These are phyloP conservation scores for Keithomyces neogunnii DNA, from an alignment of 2,329 filamentous ascomycete genomes.

Conservation along the genomic window DNA sequence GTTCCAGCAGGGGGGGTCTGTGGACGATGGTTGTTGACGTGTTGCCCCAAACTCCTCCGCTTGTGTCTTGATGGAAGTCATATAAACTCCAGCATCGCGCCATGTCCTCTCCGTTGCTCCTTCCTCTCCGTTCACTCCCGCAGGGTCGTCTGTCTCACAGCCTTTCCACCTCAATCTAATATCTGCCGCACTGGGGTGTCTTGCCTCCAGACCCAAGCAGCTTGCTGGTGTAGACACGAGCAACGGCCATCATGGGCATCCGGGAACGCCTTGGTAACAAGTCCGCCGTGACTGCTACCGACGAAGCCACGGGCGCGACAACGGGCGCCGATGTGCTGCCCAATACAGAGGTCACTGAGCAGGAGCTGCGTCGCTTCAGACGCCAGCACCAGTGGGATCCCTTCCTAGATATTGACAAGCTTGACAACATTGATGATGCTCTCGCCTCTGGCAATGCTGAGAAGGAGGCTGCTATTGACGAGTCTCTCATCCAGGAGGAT, in stretches of 20 bases:
- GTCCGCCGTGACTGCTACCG: constrained; percentile 6
- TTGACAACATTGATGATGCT: constrained; percentile 42
- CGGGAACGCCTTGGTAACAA: constrained; percentile 12
- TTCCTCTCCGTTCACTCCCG: not conserved
- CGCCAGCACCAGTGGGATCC: constrained; percentile 48
- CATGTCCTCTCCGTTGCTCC: not conserved
- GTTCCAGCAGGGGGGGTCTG: not conserved
- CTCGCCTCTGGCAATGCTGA: constrained; percentile 34
- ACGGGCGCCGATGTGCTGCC: constrained; percentile 13
- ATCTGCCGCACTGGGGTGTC: not conserved
- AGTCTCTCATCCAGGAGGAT: constrained; percentile 41
- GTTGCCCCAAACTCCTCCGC: not conserved
- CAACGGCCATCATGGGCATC: constrained; percentile 12
- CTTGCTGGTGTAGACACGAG: not conserved
- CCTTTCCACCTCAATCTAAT: not conserved
- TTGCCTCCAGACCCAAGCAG: not conserved
- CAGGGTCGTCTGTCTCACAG: not conserved
- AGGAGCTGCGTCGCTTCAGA: constrained; percentile 33
- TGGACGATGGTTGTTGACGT: not conserved
- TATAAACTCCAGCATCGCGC: constrained; percentile 7
- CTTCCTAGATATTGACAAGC: constrained; percentile 43
- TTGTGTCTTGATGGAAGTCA: not conserved
- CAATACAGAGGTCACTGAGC: constrained; percentile 11
- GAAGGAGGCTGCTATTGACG: constrained; percentile 36
- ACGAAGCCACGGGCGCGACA: constrained; percentile 7